Conservation (phyloP, 345 rosid species). For the Moricandia moricandioides region DNA sequence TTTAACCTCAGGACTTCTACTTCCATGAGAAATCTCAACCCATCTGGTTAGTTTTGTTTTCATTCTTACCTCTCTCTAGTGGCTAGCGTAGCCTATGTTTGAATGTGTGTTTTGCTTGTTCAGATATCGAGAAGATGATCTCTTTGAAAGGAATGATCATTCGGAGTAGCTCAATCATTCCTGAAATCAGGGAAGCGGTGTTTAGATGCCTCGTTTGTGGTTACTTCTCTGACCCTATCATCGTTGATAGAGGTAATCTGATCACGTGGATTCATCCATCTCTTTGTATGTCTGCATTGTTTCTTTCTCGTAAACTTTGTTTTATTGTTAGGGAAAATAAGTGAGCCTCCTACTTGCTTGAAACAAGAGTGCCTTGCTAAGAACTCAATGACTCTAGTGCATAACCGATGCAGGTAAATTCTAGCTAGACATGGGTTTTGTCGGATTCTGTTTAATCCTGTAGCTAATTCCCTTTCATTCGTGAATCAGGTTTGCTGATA, state of each 20-base stretch:
- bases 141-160: conserved; percentile 94
- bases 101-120: conserved; percentile 20
- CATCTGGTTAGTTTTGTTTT: conserved; percentile 57
- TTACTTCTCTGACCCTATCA: conserved; percentile 71
- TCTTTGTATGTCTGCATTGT: background rate
- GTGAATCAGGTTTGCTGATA: conserved; percentile 77
- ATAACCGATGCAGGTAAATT: conserved; percentile 86
- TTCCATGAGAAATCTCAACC: conserved; percentile 90
- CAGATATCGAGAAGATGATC: conserved; percentile 97
- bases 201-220: conserved; percentile 94
- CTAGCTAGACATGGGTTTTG: background rate
- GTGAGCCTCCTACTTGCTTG: conserved; percentile 71
- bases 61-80: background rate
- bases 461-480: background rate
- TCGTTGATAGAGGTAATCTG: conserved; percentile 85
- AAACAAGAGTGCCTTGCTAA: conserved; percentile 85
- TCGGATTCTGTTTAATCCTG: background rate
- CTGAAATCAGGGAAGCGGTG: conserved; percentile 93
- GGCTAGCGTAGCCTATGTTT: conserved; percentile 11
- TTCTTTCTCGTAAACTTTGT: conserved; percentile 8
- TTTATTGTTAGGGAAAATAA: conserved; percentile 58
- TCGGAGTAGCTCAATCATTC: conserved; percentile 88
- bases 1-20: conserved; percentile 71
- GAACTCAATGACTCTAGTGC: conserved; percentile 83
- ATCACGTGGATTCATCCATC: background rate